Percentiles rank a stretch among this genome's conserved stretches.
phyloP scores from a whole-genome alignment of 495 filamentous ascomycete species.

The Neurospora sublineolata region DNA sequence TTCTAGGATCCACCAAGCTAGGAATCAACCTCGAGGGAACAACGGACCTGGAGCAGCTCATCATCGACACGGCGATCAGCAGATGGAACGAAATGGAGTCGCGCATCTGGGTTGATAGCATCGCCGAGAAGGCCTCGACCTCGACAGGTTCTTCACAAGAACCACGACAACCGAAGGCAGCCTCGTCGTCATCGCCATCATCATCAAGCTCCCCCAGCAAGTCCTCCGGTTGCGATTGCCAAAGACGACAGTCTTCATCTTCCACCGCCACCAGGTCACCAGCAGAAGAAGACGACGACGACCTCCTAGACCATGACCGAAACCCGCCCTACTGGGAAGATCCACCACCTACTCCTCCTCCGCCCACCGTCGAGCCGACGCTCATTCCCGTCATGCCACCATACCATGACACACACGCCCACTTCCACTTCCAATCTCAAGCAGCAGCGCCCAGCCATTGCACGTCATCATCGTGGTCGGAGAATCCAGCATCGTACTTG shows the following conservation, averaged over 20 bases:
- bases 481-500: constrained; percentile 21
- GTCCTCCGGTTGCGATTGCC: not conserved
- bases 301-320: not conserved
- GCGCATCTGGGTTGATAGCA: constrained; percentile 14
- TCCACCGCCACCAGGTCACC: not conserved
- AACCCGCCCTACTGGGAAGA: constrained; percentile 5
- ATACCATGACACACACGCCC: not conserved
- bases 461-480: constrained; percentile 4
- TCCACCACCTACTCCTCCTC: not conserved
- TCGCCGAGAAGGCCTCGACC: not conserved
- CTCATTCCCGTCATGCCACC: not conserved
- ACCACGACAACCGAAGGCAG: not conserved
- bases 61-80: constrained; percentile 18
- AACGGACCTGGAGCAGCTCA: constrained; percentile 16
- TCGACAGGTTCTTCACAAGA: not conserved
- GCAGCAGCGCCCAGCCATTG: not conserved
- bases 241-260: not conserved
- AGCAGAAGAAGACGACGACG: not conserved
- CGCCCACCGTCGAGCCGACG: not conserved
- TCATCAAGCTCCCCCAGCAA: not conserved
- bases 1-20: constrained; percentile 16
- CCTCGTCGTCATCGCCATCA: not conserved
- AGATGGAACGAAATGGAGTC: constrained; percentile 22
- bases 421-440: constrained; percentile 4
- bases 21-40: constrained; percentile 20